Conservation (phyloP, 2,329 filamentous ascomycete species). For the Claviceps sp. region DNA sequence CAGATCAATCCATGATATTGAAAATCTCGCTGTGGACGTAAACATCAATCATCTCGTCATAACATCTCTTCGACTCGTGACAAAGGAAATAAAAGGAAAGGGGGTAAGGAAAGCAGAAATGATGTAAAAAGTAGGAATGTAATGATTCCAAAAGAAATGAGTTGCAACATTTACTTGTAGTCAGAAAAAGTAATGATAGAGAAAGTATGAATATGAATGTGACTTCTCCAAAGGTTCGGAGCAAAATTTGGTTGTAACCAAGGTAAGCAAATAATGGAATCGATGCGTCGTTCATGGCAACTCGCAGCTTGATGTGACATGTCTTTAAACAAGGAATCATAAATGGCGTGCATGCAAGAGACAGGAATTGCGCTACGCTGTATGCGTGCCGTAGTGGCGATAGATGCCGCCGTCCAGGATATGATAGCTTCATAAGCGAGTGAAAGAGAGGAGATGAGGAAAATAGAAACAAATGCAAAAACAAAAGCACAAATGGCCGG, state of each 20-base stretch:
- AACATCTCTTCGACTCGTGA: neutral
- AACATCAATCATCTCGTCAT: neutral
- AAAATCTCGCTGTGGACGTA: neutral
- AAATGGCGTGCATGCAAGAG: neutral
- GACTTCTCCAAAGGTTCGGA: too few species aligned
- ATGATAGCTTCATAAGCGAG: neutral
- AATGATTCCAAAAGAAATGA: neutral
- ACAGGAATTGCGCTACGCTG: neutral
- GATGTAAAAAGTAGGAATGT: neutral
- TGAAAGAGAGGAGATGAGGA: neutral
- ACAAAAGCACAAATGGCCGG: slow-evolving; percentile 4
- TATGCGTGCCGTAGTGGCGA: neutral
- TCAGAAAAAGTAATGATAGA: too few species aligned
- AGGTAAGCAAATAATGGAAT: neutral
- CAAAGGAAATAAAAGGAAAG: neutral
- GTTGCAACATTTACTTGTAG: too few species aligned
- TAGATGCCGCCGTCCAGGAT: neutral
- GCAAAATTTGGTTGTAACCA: neutral
- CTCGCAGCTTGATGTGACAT: neutral
- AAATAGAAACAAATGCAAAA: slow-evolving; percentile 4
- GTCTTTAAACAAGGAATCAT: neutral
- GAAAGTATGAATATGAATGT: too few species aligned
- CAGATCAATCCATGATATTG: too few species aligned
- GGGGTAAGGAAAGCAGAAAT: neutral
- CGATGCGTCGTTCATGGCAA: neutral